Evolutionary conservation across 208 protist genomes (phyloP).

Genomic region (Strigomonas culicis): DNA sequence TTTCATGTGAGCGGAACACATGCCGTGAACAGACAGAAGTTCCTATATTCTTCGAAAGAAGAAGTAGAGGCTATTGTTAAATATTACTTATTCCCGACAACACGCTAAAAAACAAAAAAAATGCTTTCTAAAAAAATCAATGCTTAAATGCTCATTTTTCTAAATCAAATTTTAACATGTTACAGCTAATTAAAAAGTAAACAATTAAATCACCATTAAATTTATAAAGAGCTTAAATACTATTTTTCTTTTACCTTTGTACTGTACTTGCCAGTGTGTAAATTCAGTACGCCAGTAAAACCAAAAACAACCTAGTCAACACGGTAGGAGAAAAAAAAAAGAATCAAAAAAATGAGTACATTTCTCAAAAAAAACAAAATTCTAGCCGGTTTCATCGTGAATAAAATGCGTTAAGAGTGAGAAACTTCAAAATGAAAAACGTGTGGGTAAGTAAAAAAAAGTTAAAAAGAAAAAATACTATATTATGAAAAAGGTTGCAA

Average conservation of each 20-base stretch:
- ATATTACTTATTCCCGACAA: not conserved
- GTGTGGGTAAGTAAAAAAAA: not conserved
- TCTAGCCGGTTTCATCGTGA: too few species aligned
- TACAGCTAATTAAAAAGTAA: conserved; percentile 9
- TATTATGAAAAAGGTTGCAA: too few species aligned
- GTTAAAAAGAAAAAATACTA: not conserved
- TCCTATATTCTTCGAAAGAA: too few species aligned
- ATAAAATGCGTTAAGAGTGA: too few species aligned
- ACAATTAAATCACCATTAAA: not conserved
- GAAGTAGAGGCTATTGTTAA: not conserved
- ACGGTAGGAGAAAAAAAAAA: conserved; percentile 9
- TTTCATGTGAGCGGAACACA: too few species aligned
- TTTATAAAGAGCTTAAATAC: not conserved
- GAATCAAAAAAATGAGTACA: conserved; percentile 4
- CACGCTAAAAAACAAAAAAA: conserved; percentile 1
- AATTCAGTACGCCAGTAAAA: too few species aligned
- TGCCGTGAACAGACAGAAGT: too few species aligned
- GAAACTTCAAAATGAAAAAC: not conserved
- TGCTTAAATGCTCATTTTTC: too few species aligned
- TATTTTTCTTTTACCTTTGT: conserved; percentile 15
- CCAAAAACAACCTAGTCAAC: not conserved
- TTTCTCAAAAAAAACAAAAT: not conserved
- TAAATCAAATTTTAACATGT: too few species aligned
- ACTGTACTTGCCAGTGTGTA: not conserved
- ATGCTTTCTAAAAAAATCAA: too few species aligned